Base-by-base conservation (phyloP, 768 basidiomycete genomes). In the Dacryopinax spathularia region DNA sequence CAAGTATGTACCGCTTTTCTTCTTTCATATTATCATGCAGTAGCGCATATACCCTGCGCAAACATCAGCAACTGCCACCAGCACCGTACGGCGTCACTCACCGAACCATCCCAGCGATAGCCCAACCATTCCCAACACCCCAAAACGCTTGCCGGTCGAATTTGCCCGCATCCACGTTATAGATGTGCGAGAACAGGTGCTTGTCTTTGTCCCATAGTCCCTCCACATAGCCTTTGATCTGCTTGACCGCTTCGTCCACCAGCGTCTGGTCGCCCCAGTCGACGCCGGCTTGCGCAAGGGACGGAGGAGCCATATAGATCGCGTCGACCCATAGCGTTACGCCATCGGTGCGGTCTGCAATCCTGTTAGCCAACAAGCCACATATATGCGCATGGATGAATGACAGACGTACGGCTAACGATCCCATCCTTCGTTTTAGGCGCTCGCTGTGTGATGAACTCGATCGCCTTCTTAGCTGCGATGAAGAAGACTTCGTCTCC, bases 71-170 rank as follows among this genome's bases (percentile, higher is more conserved):
- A 41, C 7, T 18, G 39, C 9, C 39, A 41, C 5, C 18, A 6
- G 18, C 6, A 5, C 39, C 18, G 7, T 18, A 18, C 5, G 22
- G 39, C 5, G 18, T 34, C 9, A 70, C 34, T 13, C 68, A 39
- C 39, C 70, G 68, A 22, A 66, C 60, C 44, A 70, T 71, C 29
- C 70, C 70, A 1, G 65, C 60, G 56, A 68, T 67, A 15, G 68
- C 70, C 70, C 69, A 71, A 16, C 70, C 70, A 44, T 70, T 70
- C 6, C 70, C 70, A 20, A 70, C 70, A 15, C 63, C 41, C 34
- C 43, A 64, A 3, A 44, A 37, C 20, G 62, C 41, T 18, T 60
- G 20, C 29, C 44, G 31, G 13, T 27, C 34, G 63, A 66, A 68
- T 34, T 66, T 63, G 22, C 59, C 31, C 33, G 22, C 61, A 22